Percentiles rank a stretch among this genome's conserved stretches.
These are phyloP conservation scores for Calonectria multiphialidica DNA, from an alignment of 2,329 filamentous ascomycete species.

Conservation along the genomic window DNA sequence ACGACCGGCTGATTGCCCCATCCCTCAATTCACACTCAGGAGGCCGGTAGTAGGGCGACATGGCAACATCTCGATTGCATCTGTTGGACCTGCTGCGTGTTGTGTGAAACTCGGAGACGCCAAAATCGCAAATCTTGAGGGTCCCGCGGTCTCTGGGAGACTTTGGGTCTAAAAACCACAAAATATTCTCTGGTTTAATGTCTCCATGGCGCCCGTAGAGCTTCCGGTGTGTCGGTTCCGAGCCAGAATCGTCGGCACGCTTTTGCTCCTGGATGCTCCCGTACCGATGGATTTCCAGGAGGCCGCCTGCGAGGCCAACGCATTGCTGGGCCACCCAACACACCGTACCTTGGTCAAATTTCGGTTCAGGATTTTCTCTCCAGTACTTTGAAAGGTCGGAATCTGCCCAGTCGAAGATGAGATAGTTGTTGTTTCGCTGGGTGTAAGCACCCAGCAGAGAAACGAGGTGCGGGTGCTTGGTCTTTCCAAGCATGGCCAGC, in stretches of 20 bases:
- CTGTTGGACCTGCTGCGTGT: neutral
- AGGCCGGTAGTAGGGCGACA: neutral
- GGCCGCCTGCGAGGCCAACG: neutral
- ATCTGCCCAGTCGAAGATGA: neutral
- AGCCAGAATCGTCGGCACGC: neutral
- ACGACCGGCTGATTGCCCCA: neutral
- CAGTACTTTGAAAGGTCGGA: neutral
- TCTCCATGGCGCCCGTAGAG: neutral
- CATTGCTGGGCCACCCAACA: neutral
- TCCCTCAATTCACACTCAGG: neutral
- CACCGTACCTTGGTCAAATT: neutral
- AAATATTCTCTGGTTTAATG: neutral
- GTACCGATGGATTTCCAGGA: neutral
- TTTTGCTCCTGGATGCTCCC: neutral
- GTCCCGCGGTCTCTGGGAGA: neutral
- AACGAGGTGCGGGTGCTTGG: conserved; percentile 21
- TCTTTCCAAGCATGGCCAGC: neutral
- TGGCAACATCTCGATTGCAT: neutral
- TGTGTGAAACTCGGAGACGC: neutral
- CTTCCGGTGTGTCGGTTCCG: neutral
- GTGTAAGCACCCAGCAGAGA: neutral
- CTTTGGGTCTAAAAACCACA: neutral
- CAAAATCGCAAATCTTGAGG: neutral
- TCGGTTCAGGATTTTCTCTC: neutral
- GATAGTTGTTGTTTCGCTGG: neutral